Percentiles rank a stretch among this genome's conserved stretches.
Evolutionary conservation across 306 rosid genomes (phyloP).

Genomic region (Citrullus amarus): DNA sequence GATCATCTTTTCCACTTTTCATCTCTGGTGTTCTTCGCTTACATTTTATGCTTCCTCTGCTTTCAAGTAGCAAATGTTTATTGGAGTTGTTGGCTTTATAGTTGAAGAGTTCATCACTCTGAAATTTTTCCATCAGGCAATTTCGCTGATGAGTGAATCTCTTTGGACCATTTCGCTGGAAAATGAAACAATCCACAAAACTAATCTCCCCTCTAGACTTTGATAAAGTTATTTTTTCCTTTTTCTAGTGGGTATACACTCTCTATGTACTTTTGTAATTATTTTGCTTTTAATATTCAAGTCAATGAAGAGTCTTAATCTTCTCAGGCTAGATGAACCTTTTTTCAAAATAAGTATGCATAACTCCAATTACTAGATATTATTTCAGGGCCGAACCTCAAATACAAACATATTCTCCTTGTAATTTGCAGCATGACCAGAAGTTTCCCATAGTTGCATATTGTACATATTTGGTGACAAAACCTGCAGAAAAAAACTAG

Average conservation of each 20-base stretch:
- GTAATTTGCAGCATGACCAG: constrained; percentile 94
- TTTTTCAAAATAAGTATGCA: neutral
- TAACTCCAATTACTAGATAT: neutral
- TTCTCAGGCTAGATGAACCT: neutral
- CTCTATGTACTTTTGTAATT: neutral
- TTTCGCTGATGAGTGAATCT: neutral
- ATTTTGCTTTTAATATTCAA: neutral
- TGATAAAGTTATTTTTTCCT: neutral
- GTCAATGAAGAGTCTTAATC: neutral
- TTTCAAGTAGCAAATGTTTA: too few relatives aligned
- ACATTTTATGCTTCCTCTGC: too few relatives aligned
- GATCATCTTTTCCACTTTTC: too few relatives aligned
- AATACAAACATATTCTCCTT: constrained; percentile 85
- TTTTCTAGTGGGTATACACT: neutral
- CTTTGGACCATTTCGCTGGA: neutral
- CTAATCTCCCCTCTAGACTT: neutral
- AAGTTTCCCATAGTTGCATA: constrained; percentile 91
- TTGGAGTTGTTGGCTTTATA: too few relatives aligned
- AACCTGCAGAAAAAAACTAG: constrained; percentile 32
- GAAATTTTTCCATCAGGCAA: neutral
- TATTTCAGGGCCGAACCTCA: constrained; percentile 42
- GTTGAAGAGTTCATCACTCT: too few relatives aligned
- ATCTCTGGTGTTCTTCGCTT: too few relatives aligned
- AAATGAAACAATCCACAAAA: neutral
- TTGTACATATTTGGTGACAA: constrained; percentile 84